These are phyloP conservation scores for Paspalum vaginatum DNA, from an alignment of 176 grass and related monocot genomes.

Conservation along the genomic window DNA sequence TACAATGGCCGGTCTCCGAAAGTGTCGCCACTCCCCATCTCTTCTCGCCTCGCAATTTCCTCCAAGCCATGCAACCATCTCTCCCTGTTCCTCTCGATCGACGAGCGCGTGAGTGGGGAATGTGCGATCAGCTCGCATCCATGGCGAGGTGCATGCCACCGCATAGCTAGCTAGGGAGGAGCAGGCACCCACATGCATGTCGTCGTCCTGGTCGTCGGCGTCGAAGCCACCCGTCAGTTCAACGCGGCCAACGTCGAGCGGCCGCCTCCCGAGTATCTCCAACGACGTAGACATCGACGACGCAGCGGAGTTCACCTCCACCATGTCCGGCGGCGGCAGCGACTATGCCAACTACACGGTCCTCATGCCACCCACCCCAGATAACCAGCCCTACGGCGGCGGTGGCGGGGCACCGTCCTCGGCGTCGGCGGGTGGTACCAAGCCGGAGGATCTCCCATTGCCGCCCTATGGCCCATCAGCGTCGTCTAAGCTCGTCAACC, in stretches of 20 bases:
- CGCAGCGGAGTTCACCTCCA: constrained; percentile 29
- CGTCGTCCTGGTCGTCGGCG: constrained; percentile 43
- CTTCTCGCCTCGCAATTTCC: constrained; percentile 26
- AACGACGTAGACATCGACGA: constrained; percentile 53
- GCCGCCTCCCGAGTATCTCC: constrained; percentile 44
- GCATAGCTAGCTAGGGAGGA: constrained; percentile 25
- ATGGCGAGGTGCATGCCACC: constrained; percentile 31
- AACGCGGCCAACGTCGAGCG: constrained; percentile 54
- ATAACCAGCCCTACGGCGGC: constrained; percentile 65
- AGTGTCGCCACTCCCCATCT: constrained; percentile 30
- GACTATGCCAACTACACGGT: constrained; percentile 82
- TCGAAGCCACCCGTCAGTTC: constrained; percentile 49
- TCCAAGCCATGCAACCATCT: constrained; percentile 39
- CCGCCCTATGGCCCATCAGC: constrained; percentile 24
- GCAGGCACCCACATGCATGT: not conserved
- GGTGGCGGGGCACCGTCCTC: constrained; percentile 17
- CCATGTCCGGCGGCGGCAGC: constrained; percentile 49
- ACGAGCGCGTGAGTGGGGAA: not conserved
- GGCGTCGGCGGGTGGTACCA: constrained; percentile 5
- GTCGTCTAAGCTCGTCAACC: constrained; percentile 42
- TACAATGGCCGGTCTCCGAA: constrained; percentile 23
- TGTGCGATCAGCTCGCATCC: constrained; percentile 10
- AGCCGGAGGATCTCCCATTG: constrained; percentile 43
- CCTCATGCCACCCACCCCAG: constrained; percentile 87
- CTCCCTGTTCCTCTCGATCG: not conserved